Evolutionary conservation across 2,329 filamentous ascomycete genomes (phyloP).

Genomic region (Pseudocercospora cruenta): DNA sequence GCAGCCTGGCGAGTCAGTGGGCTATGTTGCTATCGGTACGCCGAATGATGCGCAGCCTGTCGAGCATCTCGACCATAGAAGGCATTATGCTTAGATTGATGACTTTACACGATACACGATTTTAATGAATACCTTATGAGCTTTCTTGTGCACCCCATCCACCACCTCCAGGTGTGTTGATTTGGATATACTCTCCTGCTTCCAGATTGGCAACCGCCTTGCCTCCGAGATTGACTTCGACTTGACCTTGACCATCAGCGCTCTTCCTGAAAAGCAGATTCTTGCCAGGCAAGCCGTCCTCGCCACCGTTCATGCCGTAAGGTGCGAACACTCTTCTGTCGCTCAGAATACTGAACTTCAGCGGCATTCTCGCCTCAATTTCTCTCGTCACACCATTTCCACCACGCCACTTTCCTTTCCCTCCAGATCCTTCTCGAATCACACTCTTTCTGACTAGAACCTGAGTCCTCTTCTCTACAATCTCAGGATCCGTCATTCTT

Average conservation of each 20-base stretch:
- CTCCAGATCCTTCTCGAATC: constrained; percentile 39
- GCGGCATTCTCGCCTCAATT: constrained; percentile 36
- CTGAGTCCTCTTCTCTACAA: constrained; percentile 42
- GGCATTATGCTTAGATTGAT: not conserved
- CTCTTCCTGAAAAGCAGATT: constrained; percentile 37
- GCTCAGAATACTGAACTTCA: constrained; percentile 38
- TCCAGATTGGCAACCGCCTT: constrained; percentile 27
- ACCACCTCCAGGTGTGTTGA: constrained; percentile 35
- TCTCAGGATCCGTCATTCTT: constrained; percentile 42
- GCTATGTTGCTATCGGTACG: constrained; percentile 23
- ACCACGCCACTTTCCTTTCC: constrained; percentile 36
- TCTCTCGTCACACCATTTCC: constrained; percentile 40
- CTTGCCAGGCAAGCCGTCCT: constrained; percentile 37
- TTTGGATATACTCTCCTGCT: constrained; percentile 29
- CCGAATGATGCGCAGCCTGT: constrained; percentile 11
- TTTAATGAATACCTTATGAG: not conserved
- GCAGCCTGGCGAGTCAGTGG: constrained; percentile 17
- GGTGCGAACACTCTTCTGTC: constrained; percentile 40
- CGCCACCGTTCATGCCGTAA: constrained; percentile 40
- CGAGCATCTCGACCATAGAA: not conserved
- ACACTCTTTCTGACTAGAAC: constrained; percentile 39
- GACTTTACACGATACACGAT: too few species aligned
- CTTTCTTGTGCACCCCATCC: constrained; percentile 5
- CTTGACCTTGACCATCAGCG: constrained; percentile 9
- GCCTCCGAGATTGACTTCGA: constrained; percentile 30